Conservation (phyloP, 2,329 filamentous ascomycete species). For the Fusarium euwallaceae region DNA sequence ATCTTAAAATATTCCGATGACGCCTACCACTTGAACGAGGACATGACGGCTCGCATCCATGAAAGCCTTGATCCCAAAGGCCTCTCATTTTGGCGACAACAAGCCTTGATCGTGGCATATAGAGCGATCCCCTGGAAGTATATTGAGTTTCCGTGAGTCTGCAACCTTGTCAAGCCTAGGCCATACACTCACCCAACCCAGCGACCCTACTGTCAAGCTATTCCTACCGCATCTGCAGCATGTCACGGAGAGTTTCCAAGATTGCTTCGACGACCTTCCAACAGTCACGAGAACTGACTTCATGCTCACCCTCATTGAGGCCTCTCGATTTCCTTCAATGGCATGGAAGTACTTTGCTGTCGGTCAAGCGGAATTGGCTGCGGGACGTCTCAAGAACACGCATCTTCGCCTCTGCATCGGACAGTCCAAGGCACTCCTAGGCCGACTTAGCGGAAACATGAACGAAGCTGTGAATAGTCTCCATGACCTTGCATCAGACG, state of each 20-base stretch:
- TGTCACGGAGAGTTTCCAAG: constrained; percentile 28
- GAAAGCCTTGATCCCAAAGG: constrained; percentile 21
- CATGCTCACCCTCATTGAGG: constrained; percentile 40
- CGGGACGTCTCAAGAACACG: constrained; percentile 32
- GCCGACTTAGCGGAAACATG: constrained; percentile 39
- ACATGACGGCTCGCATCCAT: constrained; percentile 30
- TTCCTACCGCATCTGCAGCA: constrained; percentile 39
- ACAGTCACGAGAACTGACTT: constrained; percentile 32
- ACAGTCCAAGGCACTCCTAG: constrained; percentile 36
- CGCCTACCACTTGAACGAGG: constrained; percentile 36
- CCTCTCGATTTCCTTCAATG: constrained; percentile 41
- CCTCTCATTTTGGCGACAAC: constrained; percentile 34
- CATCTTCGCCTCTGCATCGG: constrained; percentile 37
- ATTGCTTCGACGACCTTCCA: constrained; percentile 31
- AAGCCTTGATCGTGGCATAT: constrained; percentile 38
- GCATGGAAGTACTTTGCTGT: constrained; percentile 42
- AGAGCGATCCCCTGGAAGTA: constrained; percentile 42
- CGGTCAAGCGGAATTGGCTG: constrained; percentile 30
- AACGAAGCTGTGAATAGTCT: constrained; percentile 32
- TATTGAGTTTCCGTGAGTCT: constrained; percentile 40
- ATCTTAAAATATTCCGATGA: constrained; percentile 26
- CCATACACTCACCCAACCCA: constrained; percentile 20
- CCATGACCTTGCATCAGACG: constrained; percentile 18
- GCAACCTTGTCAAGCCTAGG: constrained; percentile 6
- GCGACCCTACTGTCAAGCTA: constrained; percentile 27